Evolutionary conservation across 2,329 filamentous ascomycete genomes (phyloP), one percentile per base, ranked within the genome.

Genomic region (Coniosporium tulheliwenetii): DNA sequence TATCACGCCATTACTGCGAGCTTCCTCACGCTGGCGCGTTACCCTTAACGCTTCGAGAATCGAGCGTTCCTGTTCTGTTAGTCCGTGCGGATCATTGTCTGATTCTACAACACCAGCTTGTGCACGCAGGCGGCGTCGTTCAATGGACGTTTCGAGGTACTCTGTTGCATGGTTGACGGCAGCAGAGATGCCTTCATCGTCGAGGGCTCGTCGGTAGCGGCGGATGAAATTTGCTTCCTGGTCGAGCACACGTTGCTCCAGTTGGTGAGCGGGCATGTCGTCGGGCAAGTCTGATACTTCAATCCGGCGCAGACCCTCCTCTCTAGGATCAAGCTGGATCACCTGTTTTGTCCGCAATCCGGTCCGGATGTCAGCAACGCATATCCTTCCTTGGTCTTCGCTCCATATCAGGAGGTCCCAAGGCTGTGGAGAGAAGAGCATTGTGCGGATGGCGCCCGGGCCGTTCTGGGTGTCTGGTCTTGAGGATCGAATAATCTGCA

Each of bases 341-440:
- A 81, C 70, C 54, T 91, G 84, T 37, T 79, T 75, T 39, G 75
- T 69, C 37, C 71, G 65, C 45, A 85, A 77, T 15, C 78, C 74
- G 48, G 67, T 73, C 29, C 83, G 72, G 39, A 84, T 62, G 57
- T 91, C 84, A 5, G 80, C 80, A 33, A 89, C 67, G 32, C 81
- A 84, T 12, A 87, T 68, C 42, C 77, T 70, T 3, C 80, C 82
- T 46, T 83, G 79, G 51, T 94, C 84, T 59, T 98, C 91, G 8
- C 86, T 84, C 87, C 91, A 96, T 5, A 93, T 82, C 34, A 98
- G 66, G 13, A 98, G 73, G 55, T 95, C 89, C 67, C 81, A 89
- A 0, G 87, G 85, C 1, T 83, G 82, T 1, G 89, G 87, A 4
- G 84, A 86, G 56, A 98, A 98, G 1, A 81, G 73, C 82, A 96